These are phyloP conservation scores for Wickerhamomyces alni DNA, from an alignment of 805 yeast genomes.

Conservation along the genomic window DNA sequence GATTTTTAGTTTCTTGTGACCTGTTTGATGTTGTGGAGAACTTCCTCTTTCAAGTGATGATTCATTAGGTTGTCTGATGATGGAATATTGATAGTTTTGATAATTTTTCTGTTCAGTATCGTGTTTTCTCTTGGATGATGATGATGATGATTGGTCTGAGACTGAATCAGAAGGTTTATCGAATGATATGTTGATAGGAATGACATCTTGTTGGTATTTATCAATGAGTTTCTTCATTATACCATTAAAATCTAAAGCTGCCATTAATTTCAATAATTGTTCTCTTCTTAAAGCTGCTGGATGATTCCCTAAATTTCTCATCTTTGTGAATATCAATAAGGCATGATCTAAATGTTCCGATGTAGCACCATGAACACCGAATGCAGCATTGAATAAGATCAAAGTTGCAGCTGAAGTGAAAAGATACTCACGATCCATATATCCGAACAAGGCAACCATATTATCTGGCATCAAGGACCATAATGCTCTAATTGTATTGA, in stretches of 20 bases:
- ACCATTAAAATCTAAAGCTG: constrained; percentile 63
- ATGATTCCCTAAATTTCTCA: constrained; percentile 73
- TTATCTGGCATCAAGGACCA: constrained; percentile 74
- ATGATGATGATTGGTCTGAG: neutral
- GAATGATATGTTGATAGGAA: neutral
- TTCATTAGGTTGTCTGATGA: neutral
- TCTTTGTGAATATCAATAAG: constrained; percentile 57
- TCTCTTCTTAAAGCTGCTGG: constrained; percentile 75
- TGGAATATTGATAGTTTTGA: neutral
- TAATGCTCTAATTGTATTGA: constrained; percentile 63
- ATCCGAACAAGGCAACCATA: constrained; percentile 81
- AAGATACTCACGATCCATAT: constrained; percentile 80
- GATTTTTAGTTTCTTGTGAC: constrained; percentile 11
- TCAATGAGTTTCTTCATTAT: constrained; percentile 49
- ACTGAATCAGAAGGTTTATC: neutral
- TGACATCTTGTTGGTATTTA: constrained; percentile 49
- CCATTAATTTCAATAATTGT: constrained; percentile 58
- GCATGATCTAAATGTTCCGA: constrained; percentile 69
- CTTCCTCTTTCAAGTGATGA: neutral
- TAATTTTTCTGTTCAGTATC: neutral
- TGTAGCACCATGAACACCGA: constrained; percentile 77
- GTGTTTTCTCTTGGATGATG: neutral
- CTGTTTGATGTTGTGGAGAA: constrained; percentile 4
- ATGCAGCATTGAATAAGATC: constrained; percentile 68
- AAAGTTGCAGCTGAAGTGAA: constrained; percentile 74